Base-by-base conservation (phyloP, 352 stramenopile species). In the Phytophthora megakarya region DNA sequence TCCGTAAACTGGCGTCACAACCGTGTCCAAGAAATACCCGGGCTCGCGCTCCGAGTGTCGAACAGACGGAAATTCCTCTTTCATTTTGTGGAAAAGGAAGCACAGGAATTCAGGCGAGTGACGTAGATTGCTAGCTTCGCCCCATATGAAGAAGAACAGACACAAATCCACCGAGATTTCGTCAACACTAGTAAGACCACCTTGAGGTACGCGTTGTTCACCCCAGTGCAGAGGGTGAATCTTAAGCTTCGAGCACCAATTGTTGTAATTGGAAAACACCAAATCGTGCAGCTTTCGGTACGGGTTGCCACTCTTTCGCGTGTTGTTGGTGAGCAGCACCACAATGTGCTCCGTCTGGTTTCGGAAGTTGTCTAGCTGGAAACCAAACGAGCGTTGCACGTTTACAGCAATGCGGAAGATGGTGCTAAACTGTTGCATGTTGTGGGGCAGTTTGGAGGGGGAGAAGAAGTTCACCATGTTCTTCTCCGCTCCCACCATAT, bases 111-210 rank as follows among this genome's bases (percentile, higher is more conserved):
- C 97, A 0, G 97, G 96, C 51, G 98, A 98, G 75, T 99, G 97
- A 32, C 97, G 86, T 55, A 99, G 74, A 80, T 99, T 99, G 59
- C 92, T 97, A 0, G 89, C 89, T 78, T 99, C 97, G 19, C 97
- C 97, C 97, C 97, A 99, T 52, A 99, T 97, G 73, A 98, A 99
- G 72, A 99, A 98, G 71, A 97, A 99, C 8, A 99, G 65, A 19
- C 86, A 95, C 25, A 96, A 70, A 56, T 96, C 88, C 32, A 94
- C 77, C 5, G 79, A 88, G 25, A 95, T 91, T 60, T 95, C 87
- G 60, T 96, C 87, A n/a, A 94, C 72, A 7, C 67, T 98, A 62
- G 70, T 99, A 19, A 92, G 58, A 2, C 82, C 81, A 35, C 80
- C 84, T 65, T 91, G 98, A 70, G 88, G 73, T 0, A 68, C 32